phyloP scores from a whole-genome alignment of 306 rosid species.

The Malus sieversii region DNA sequence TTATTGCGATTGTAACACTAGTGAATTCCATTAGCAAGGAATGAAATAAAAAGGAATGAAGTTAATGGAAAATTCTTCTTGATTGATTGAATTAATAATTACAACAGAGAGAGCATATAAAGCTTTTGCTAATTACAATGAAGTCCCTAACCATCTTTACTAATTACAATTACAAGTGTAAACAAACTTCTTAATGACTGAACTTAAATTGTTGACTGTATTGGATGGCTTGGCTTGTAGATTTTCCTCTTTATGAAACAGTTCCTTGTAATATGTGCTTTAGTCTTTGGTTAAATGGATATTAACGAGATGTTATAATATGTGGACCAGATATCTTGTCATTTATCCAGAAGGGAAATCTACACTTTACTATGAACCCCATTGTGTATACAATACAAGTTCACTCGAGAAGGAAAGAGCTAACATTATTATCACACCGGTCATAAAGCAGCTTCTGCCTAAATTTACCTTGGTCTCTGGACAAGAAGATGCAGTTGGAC shows the following conservation, averaged over 20 bases:
- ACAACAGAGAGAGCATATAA: too few species aligned
- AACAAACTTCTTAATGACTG: too few species aligned
- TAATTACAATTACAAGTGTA: too few species aligned
- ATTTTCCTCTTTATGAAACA: too few species aligned
- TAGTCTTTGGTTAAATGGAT: neutral
- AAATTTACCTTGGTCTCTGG: conserved; percentile 82
- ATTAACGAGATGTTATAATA: neutral
- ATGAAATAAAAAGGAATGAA: neutral
- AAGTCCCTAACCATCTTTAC: too few species aligned
- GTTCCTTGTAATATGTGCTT: neutral
- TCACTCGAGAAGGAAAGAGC: conserved; percentile 62
- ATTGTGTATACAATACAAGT: conserved; percentile 61
- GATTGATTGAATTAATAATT: too few species aligned
- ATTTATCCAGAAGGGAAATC: conserved; percentile 48
- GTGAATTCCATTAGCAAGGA: neutral
- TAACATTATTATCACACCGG: conserved; percentile 86
- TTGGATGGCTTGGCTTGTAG: too few species aligned
- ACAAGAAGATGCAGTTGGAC: conserved; percentile 90
- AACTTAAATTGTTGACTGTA: too few species aligned
- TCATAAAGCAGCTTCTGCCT: conserved; percentile 81
- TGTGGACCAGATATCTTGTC: conserved; percentile 58
- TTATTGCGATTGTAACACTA: neutral
- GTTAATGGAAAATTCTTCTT: too few species aligned
- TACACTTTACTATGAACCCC: conserved; percentile 92
- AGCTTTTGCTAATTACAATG: too few species aligned